Evolutionary conservation across 164 flowering plant species (phyloP).

Genomic region (Brasenia schreberi): DNA sequence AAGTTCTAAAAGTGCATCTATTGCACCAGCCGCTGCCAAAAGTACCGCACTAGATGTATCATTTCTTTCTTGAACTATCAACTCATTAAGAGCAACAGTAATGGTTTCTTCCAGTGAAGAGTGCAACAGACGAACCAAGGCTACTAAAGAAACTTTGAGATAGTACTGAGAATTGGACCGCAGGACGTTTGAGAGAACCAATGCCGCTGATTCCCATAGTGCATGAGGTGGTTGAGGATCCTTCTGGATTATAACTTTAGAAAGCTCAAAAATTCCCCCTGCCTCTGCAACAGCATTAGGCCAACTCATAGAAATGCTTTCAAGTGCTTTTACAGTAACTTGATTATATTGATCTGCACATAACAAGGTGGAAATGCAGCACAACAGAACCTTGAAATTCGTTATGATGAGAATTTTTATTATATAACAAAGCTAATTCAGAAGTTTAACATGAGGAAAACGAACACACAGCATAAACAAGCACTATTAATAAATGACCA

Average conservation of each 20-base stretch:
- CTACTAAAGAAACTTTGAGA: constrained; percentile 69
- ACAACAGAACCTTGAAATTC: too few species aligned
- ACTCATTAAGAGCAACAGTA: constrained; percentile 50
- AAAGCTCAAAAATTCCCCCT: constrained; percentile 75
- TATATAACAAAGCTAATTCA: too few species aligned
- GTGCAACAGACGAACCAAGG: constrained; percentile 55
- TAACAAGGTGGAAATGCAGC: too few species aligned
- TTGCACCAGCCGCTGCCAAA: constrained; percentile 72
- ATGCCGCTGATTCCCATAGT: constrained; percentile 75
- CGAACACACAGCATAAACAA: too few species aligned
- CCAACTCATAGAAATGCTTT: constrained; percentile 68
- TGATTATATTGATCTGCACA: too few species aligned
- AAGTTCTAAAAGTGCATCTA: constrained; percentile 70
- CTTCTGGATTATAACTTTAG: constrained; percentile 72
- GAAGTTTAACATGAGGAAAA: too few species aligned
- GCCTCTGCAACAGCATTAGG: constrained; percentile 89
- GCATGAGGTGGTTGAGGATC: constrained; percentile 64
- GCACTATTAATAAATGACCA: too few species aligned
- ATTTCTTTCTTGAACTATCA: constrained; percentile 45
- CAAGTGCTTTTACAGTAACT: constrained; percentile 68
- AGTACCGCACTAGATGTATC: constrained; percentile 59
- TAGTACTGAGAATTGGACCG: constrained; percentile 20
- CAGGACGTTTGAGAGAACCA: constrained; percentile 64
- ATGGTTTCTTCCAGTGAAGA: constrained; percentile 61
- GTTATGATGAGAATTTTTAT: too few species aligned